These are phyloP conservation scores for Neltuma alba DNA, from an alignment of 306 rosid genomes.

Conservation along the genomic window DNA sequence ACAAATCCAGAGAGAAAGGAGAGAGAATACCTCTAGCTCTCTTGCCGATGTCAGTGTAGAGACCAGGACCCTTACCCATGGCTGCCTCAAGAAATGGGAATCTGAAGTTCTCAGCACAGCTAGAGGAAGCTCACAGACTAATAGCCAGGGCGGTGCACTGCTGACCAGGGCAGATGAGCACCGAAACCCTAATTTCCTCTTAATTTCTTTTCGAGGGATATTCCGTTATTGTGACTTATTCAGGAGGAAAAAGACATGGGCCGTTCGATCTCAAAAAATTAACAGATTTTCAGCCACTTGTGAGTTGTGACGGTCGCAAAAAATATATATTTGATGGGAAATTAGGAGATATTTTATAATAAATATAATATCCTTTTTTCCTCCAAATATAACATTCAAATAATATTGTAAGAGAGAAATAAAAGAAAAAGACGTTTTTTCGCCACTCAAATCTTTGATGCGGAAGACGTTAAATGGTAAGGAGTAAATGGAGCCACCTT, in stretches of 20 bases:
- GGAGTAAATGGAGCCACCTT: no score
- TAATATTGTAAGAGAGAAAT: no score
- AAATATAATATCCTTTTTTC: no score
- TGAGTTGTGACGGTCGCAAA: constrained; percentile 21
- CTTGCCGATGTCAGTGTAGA: constrained; percentile 93
- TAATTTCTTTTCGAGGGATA: constrained; percentile 31
- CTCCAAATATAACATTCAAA: no score
- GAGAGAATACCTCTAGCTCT: constrained; percentile 65
- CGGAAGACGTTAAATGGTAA: no score
- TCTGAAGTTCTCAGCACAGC: constrained; percentile 20
- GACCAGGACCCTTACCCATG: constrained; percentile 97
- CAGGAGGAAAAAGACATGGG: not conserved
- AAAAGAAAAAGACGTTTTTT: no score
- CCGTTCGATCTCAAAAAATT: constrained; percentile 47
- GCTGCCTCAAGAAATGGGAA: constrained; percentile 37
- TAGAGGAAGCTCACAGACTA: not conserved
- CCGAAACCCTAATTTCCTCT: constrained; percentile 51
- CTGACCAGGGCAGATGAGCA: constrained; percentile 14
- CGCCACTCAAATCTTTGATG: no score
- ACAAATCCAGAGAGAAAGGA: not conserved
- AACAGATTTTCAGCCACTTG: not conserved
- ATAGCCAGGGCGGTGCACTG: constrained; percentile 9
- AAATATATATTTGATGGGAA: not conserved
- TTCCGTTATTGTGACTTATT: not conserved
- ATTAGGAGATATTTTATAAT: no score